Evolutionary conservation across 1,284 basidiomycete species (phyloP).

Genomic region (Mycena sp.): DNA sequence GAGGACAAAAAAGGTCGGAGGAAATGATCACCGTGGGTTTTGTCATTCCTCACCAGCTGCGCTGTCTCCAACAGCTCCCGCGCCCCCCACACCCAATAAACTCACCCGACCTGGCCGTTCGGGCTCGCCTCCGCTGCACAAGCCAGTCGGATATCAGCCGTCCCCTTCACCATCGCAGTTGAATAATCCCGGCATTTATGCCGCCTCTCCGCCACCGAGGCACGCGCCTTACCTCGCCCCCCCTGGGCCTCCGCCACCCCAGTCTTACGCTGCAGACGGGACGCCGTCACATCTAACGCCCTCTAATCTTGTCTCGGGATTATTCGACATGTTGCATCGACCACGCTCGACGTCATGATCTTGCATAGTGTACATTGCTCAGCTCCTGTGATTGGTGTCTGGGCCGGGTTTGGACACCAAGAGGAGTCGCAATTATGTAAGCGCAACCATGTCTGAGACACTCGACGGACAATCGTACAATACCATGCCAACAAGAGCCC

Average conservation of each 20-base stretch:
- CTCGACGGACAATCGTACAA: neutral
- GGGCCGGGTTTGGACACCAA: too few relatives aligned
- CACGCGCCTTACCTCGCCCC: neutral
- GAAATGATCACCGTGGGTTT: slow-evolving; percentile 31
- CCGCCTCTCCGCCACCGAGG: slow-evolving; percentile 42
- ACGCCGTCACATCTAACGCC: neutral
- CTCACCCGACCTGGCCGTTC: slow-evolving; percentile 23
- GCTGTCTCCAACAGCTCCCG: slow-evolving; percentile 8
- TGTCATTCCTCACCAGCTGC: slow-evolving; percentile 7
- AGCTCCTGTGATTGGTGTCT: too few relatives aligned
- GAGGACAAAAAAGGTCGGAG: slow-evolving; percentile 53
- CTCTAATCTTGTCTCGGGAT: slow-evolving; percentile 15
- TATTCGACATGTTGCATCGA: slow-evolving; percentile 26
- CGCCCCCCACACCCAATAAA: slow-evolving; percentile 22
- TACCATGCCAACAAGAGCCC: too few relatives aligned
- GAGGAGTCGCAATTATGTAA: too few relatives aligned
- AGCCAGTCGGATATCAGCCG: slow-evolving; percentile 46
- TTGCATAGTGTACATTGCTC: too few relatives aligned
- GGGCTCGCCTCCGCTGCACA: slow-evolving; percentile 35
- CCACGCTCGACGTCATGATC: slow-evolving; percentile 23
- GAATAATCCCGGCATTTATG: slow-evolving; percentile 53
- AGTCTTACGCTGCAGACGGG: slow-evolving; percentile 8
- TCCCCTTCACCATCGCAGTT: slow-evolving; percentile 57
- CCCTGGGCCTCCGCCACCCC: neutral
- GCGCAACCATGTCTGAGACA: too few relatives aligned